Conservation (phyloP, 768 basidiomycete genomes). For the Boletus coccyginus region DNA sequence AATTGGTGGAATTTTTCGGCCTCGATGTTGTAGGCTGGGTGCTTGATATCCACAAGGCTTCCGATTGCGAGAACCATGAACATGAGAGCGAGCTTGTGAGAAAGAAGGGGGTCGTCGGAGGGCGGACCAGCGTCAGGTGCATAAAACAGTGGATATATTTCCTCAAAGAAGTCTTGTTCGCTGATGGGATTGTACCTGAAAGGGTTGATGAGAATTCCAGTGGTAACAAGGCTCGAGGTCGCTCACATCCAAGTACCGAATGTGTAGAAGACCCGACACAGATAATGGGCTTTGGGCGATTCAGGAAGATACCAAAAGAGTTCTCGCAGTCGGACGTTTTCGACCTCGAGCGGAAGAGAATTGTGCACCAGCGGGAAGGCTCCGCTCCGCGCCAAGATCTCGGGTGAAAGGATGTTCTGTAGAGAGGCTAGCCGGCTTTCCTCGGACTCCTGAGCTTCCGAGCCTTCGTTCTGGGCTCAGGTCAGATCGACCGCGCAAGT, state of each 20-base stretch:
- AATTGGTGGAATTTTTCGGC: conserved; percentile 71
- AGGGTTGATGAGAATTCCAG: conserved; percentile 4
- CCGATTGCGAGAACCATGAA: conserved; percentile 70
- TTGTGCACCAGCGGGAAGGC: conserved; percentile 59
- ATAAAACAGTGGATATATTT: conserved; percentile 61
- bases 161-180: conserved; percentile 55
- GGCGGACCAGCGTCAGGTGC: conserved; percentile 40
- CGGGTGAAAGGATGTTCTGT: conserved; percentile 54
- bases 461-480: conserved; percentile 51
- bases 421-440: conserved; percentile 48
- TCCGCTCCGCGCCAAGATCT: conserved; percentile 62
- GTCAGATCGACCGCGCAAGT: conserved; percentile 8
- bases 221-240: conserved; percentile 1
- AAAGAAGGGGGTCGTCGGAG: conserved; percentile 48
- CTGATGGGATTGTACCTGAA: conserved; percentile 67
- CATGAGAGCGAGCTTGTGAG: conserved; percentile 62
- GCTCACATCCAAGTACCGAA: conserved; percentile 73
- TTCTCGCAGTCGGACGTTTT: conserved; percentile 49
- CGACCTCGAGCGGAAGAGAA: conserved; percentile 36
- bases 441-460: conserved; percentile 49
- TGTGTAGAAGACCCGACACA: conserved; percentile 59
- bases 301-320: conserved; percentile 72
- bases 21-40: conserved; percentile 60
- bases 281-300: conserved; percentile 54
- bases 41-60: conserved; percentile 53